A percentile compares a stretch with the other conserved stretches of the same genome.
Conservation (phyloP, 2,329 filamentous ascomycete genomes). For the Penicillium sp. region DNA sequence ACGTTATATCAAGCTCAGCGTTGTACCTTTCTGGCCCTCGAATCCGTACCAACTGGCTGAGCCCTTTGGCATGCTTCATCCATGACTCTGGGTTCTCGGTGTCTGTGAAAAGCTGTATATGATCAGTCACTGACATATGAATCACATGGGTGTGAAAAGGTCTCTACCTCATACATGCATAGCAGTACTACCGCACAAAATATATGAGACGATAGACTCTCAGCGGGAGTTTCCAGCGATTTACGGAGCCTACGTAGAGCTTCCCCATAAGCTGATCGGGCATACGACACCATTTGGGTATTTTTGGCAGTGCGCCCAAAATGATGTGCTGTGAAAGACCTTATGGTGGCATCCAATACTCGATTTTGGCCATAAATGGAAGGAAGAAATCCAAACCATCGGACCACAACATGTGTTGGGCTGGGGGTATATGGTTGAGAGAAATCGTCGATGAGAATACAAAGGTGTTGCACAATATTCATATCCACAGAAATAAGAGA, state of each 20-base stretch:
- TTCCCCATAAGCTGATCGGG: constrained; percentile 27
- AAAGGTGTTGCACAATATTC: constrained; percentile 26
- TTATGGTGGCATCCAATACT: constrained; percentile 28
- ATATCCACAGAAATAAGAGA: constrained; percentile 12
- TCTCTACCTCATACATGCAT: constrained; percentile 32
- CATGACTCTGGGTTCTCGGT: constrained; percentile 26
- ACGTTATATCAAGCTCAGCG: constrained; percentile 23
- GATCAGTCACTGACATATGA: constrained; percentile 1
- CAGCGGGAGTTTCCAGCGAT: constrained; percentile 18
- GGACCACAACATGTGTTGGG: constrained; percentile 20
- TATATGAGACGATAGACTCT: constrained; percentile 28
- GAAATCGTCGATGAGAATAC: constrained; percentile 26
- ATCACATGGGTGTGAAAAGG: not conserved
- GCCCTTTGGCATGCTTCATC: constrained; percentile 34
- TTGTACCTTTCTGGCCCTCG: constrained; percentile 25
- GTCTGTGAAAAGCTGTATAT: constrained; percentile 29
- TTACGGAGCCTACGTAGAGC: constrained; percentile 25
- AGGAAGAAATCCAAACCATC: constrained; percentile 29
- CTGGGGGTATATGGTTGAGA: constrained; percentile 18
- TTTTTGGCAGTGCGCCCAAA: constrained; percentile 23
- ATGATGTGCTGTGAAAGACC: constrained; percentile 30
- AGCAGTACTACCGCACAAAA: constrained; percentile 33
- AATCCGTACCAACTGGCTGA: constrained; percentile 27
- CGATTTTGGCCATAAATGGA: constrained; percentile 26
- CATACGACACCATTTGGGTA: constrained; percentile 25